Conservation (phyloP, 306 rosid genomes). For the Cicer chorassanicum region DNA sequence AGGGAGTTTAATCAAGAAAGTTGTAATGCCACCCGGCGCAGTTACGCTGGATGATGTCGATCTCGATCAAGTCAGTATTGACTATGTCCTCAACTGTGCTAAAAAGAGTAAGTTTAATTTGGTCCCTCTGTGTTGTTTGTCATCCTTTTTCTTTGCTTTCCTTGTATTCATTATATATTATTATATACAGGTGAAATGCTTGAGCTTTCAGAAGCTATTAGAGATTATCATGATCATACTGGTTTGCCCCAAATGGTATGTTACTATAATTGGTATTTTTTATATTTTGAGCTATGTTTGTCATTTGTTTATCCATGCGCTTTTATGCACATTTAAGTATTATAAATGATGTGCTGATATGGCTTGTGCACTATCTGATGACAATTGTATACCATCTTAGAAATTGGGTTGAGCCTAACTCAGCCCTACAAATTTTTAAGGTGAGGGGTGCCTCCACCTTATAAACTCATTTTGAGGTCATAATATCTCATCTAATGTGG, state of each 20-base stretch:
- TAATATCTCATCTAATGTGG: too few species aligned
- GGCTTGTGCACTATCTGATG: constrained; percentile 26
- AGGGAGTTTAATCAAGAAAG: constrained; percentile 92
- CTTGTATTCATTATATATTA: constrained; percentile 15
- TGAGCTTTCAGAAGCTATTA: constrained; percentile 95
- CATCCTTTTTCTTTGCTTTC: constrained; percentile 9
- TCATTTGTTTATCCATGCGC: constrained; percentile 14
- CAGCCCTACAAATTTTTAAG: too few species aligned
- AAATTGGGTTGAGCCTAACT: too few species aligned
- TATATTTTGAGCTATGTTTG: constrained; percentile 20
- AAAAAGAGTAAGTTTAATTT: constrained; percentile 62
- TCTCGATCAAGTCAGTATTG: constrained; percentile 97
- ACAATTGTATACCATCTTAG: background rate
- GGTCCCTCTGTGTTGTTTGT: background rate
- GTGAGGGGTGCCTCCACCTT: too few species aligned
- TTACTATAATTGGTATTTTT: constrained; percentile 23
- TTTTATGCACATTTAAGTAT: constrained; percentile 33
- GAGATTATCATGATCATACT: constrained; percentile 91
- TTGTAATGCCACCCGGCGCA: constrained; percentile 97
- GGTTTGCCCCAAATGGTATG: constrained; percentile 91
- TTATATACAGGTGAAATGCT: constrained; percentile 76
- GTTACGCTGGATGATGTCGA: constrained; percentile 96
- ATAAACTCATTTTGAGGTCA: too few species aligned
- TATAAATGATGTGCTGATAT: constrained; percentile 29
- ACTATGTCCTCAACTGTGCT: constrained; percentile 88